Base-by-base conservation (phyloP, 2,329 filamentous ascomycete species). In the Trichoderma sp. region DNA sequence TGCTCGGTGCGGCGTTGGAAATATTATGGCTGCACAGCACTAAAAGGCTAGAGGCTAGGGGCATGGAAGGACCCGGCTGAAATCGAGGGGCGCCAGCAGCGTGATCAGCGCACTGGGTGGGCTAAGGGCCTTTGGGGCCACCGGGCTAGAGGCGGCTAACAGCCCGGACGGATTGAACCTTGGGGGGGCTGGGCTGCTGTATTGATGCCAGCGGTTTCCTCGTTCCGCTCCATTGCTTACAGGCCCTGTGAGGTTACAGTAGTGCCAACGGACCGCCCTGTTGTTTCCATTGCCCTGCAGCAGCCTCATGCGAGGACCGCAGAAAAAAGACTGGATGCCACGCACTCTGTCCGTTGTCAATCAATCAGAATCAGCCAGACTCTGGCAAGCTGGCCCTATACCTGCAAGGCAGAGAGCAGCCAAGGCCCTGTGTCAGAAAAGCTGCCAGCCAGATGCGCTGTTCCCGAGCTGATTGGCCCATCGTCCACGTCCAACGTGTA, bases 71-170 rank as follows among this genome's bases (percentile, higher is more conserved):
- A 55, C 32, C 64, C 65, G 65, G 65, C 55, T 61, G 66, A 61
- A 62, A 62, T 39, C 63, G 63, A 66, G 63, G 63, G 63, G 63
- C 63, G 63, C 26, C 63, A 50, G 47, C 63, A 36, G 62, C 43
- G 62, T 66, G 63, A 66, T 66, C 63, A 66, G 63, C 63, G 30
- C 43, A 36, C 66, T 28, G 59, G 20, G 30, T 36, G 47, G 63
- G 30, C 47, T 36, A 28, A 67, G 50, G 50, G 65, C 65, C 43
- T 20, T 34, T 34, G 32, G 32, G 32, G 34, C 34, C 34, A 36
- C 34, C 26, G 43, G 53, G 47, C 32, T 28, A 67, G 50, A 55
- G 63, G 43, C 43, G 47, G 28, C 50, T 36, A 17, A 36, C n/a
- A 34, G 63, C 30, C 28, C 50, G 15, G 32, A 43, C 34, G 34